Percentiles rank a stretch among this genome's conserved stretches.
phyloP scores from a whole-genome alignment of 75 land plant species.

The Picea sitchensis region DNA sequence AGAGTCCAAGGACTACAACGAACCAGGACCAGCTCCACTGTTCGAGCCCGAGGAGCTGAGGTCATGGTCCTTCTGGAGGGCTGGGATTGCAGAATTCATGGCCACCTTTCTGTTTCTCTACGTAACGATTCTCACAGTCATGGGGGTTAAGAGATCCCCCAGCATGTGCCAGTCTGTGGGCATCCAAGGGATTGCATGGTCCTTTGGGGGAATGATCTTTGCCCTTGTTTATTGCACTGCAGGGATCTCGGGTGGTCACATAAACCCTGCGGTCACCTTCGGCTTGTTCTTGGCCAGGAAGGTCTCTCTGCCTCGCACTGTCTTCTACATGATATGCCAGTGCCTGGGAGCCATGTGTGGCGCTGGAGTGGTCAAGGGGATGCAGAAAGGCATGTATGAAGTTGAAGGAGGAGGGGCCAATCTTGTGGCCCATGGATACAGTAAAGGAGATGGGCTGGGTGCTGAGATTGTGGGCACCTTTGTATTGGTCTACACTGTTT shows the following conservation, averaged over 20 bases:
- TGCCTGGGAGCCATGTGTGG: conserved; percentile 45
- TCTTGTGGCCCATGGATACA: conserved; percentile 39
- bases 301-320: conserved; percentile 30
- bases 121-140: conserved; percentile 35
- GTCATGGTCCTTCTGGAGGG: conserved; percentile 54
- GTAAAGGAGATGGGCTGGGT: conserved; percentile 41
- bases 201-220: conserved; percentile 43
- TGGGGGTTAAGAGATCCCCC: conserved; percentile 24
- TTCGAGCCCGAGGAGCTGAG: conserved; percentile 29
- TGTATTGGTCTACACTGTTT: conserved; percentile 47
- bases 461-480: conserved; percentile 50
- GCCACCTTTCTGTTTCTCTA: conserved; percentile 47
- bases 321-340: conserved; percentile 32
- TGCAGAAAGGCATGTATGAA: conserved; percentile 25
- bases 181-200: conserved; percentile 38
- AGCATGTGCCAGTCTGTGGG: conserved; percentile 19
- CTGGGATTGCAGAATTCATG: conserved; percentile 46
- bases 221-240: conserved; percentile 47
- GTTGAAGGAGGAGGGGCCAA: conserved; percentile 39
- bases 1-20: conserved; percentile 25
- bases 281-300: conserved; percentile 41
- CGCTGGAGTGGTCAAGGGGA: conserved; percentile 43
- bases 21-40: conserved; percentile 28
- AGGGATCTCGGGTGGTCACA: conserved; percentile 46
- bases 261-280: conserved; percentile 45